A percentile compares a stretch with the other conserved stretches of the same genome.
Conservation (phyloP, 345 rosid species). For the Lepidium didymum region DNA sequence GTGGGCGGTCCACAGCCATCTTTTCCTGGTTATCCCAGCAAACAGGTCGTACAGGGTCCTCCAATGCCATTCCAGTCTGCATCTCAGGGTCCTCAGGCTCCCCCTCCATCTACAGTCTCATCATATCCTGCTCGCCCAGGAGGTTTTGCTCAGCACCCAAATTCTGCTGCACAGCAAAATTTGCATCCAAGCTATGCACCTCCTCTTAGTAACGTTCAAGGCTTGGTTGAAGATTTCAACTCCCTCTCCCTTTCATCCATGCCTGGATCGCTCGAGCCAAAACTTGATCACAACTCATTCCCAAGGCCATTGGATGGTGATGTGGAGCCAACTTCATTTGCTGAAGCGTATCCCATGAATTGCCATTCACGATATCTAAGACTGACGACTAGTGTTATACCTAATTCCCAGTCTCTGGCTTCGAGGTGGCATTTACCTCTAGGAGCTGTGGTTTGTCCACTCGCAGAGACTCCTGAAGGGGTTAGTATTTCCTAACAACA, state of each 20-base stretch:
- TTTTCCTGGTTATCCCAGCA: conserved; percentile 54
- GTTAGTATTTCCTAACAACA: conserved; percentile 39
- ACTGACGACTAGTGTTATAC: conserved; percentile 82
- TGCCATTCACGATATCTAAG: conserved; percentile 79
- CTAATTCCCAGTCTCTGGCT: conserved; percentile 79
- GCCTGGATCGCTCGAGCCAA: conserved; percentile 80
- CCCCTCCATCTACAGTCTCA: conserved; percentile 28
- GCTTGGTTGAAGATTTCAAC: conserved; percentile 79
- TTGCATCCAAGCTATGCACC: conserved; percentile 54
- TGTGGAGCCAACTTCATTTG: conserved; percentile 62
- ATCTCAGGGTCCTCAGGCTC: conserved; percentile 44
- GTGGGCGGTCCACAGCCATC: conserved; percentile 38
- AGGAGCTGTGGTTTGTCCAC: conserved; percentile 99
- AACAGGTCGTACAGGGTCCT: conserved; percentile 48
- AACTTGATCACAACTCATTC: conserved; percentile 64
- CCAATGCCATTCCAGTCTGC: conserved; percentile 45
- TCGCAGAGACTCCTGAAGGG: conserved; percentile 92
- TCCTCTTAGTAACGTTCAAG: conserved; percentile 62
- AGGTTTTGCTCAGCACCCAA: conserved; percentile 41
- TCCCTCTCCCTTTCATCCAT: conserved; percentile 65
- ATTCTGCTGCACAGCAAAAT: conserved; percentile 46
- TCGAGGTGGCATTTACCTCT: conserved; percentile 99
- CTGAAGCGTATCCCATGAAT: conserved; percentile 65
- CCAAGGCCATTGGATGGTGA: conserved; percentile 98
- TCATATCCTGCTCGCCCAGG: conserved; percentile 49